Conservation (phyloP, 768 basidiomycete genomes). For the Omphalotus guepiniiformis region DNA sequence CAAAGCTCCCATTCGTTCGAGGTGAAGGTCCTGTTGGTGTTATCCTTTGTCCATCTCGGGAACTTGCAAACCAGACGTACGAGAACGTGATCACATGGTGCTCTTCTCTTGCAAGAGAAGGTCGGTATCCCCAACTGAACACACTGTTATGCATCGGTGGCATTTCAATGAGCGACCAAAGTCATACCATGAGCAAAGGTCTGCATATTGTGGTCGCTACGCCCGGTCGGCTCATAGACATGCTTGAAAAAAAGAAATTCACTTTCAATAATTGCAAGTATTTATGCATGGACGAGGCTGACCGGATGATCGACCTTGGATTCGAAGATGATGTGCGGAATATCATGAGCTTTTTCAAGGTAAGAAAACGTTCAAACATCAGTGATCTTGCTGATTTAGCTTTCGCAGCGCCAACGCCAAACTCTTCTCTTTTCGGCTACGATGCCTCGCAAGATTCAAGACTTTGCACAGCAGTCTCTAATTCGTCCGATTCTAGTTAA, state of each 20-base stretch:
- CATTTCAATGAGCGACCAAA: constrained; percentile 98
- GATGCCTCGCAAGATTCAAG: constrained; percentile 98
- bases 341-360: constrained; percentile 99
- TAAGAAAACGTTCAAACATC: constrained; percentile 24
- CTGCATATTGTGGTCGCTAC: constrained; percentile 96
- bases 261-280: constrained; percentile 93
- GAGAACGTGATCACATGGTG: constrained; percentile 92
- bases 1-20: constrained; percentile 80
- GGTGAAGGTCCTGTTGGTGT: constrained; percentile 98
- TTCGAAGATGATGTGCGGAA: constrained; percentile 99
- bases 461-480: constrained; percentile 96
- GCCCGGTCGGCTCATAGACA: constrained; percentile 94
- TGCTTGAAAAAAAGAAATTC: constrained; percentile 94
- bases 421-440: constrained; percentile 97
- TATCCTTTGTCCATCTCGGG: constrained; percentile 94
- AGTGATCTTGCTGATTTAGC: constrained; percentile 7
- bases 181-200: constrained; percentile 84
- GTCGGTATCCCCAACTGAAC: constrained; percentile 81
- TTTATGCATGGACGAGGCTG: constrained; percentile 98
- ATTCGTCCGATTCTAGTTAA: constrained; percentile 94
- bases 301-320: constrained; percentile 98
- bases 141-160: constrained; percentile 94
- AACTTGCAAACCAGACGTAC: constrained; percentile 94
- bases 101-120: constrained; percentile 69
- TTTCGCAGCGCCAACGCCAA: constrained; percentile 87